Evolutionary conservation across 1,139 yeast species (phyloP).

Genomic region (Chernovozyma sophiae-reginae): DNA sequence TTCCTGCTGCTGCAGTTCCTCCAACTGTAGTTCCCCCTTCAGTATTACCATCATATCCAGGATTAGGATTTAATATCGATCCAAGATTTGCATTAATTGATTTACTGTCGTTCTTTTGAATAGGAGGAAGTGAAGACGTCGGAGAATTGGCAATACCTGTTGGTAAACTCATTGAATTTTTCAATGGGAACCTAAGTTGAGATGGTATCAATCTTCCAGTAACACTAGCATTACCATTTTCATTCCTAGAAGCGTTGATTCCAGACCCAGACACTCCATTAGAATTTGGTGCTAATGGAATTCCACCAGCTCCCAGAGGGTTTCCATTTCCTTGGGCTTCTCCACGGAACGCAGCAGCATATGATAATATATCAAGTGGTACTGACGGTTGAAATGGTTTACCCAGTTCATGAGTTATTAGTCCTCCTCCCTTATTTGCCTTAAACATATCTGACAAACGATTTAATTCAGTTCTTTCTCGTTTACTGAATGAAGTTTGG

Average conservation of each 20-base stretch:
- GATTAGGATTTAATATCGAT: slow-evolving; percentile 3
- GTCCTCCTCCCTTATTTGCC: slow-evolving; percentile 7
- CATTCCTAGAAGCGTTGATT: not conserved
- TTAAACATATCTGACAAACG: slow-evolving; percentile 11
- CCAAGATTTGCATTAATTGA: slow-evolving; percentile 3
- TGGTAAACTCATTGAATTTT: not conserved
- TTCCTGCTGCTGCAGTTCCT: not conserved
- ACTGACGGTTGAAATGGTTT: slow-evolving; percentile 14
- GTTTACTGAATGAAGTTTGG: slow-evolving; percentile 11
- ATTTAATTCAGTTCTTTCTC: slow-evolving; percentile 15
- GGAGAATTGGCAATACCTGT: not conserved
- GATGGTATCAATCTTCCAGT: not conserved
- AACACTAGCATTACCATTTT: not conserved
- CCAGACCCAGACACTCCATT: not conserved
- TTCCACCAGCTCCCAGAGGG: too few species aligned
- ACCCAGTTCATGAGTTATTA: slow-evolving; percentile 13
- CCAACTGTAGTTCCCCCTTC: not conserved
- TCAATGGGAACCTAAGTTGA: not conserved
- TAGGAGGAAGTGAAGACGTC: not conserved
- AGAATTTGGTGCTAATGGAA: not conserved
- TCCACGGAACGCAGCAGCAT: slow-evolving; percentile 25
- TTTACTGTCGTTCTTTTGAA: not conserved
- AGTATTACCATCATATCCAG: not conserved
- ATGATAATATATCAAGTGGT: slow-evolving; percentile 34
- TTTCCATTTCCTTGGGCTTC: not conserved